Evolutionary conservation across 345 rosid genomes (phyloP).

Genomic region (Carallia pectinifolia): DNA sequence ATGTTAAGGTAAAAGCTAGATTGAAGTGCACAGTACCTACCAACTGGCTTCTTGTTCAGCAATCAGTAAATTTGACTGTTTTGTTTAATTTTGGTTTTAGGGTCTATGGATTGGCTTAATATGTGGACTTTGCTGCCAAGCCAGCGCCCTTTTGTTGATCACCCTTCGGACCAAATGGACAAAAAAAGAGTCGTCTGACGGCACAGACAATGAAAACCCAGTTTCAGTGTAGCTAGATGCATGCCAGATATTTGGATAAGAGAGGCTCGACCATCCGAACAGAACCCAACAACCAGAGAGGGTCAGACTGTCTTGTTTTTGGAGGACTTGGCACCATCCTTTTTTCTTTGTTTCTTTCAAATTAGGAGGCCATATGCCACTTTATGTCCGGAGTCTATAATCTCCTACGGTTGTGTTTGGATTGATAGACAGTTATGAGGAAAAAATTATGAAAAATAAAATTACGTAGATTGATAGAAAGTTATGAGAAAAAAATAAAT

Average conservation of each 20-base stretch:
- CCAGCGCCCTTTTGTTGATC: constrained; percentile 42
- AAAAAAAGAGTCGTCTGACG: constrained; percentile 12
- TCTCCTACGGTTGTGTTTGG: no score
- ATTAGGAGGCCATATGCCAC: no score
- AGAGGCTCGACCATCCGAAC: no score
- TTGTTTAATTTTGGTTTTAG: constrained; percentile 21
- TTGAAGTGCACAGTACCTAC: not conserved
- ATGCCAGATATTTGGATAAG: not conserved
- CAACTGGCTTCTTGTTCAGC: not conserved
- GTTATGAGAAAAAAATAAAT: no score
- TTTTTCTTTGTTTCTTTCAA: no score
- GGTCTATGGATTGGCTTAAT: constrained; percentile 83
- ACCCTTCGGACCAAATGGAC: constrained; percentile 52
- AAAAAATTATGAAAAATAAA: no score
- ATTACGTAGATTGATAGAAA: no score
- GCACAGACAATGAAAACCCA: not conserved
- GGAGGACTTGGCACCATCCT: no score
- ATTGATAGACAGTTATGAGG: no score
- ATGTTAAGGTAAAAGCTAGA: constrained; percentile 44
- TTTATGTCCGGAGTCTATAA: no score
- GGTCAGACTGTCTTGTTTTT: no score
- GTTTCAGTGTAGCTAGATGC: not conserved
- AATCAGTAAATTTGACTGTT: not conserved
- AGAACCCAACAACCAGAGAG: no score
- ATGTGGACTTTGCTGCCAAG: constrained; percentile 55